Base-by-base conservation (phyloP, 1,284 basidiomycete species). In the Cryptococcus maquisensis region DNA sequence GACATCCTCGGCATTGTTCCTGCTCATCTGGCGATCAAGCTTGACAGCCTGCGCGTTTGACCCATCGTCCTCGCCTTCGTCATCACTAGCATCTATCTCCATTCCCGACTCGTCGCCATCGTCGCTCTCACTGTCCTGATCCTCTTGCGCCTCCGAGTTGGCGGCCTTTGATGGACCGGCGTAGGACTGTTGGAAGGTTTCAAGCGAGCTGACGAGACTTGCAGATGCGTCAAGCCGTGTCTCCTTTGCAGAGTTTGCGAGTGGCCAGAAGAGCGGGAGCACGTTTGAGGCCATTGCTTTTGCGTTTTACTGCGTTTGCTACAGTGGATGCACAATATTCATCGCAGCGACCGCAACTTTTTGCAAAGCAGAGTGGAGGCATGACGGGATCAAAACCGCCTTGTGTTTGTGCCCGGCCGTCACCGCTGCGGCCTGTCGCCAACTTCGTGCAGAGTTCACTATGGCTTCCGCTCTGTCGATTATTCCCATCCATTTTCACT, bases 241-340 rank as follows among this genome's bases (percentile, higher is more conserved):
- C 54, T 86, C 83, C 73, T 85, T 88, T 37, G 83, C 84, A 3
- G 83, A 79, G 3, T 88, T 90, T n/a, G 93, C 92, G 46, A 97
- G 81, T 73, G 92, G 81, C 93, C 93, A 97, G 81, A 93, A 97
- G 47, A 96, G 82, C 37, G 90, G 87, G 51, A 97, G 83, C 43
- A 77, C 72, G 64, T 77, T 77, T 32, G 73, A 69, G n/a, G 73
- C 59, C 70, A 71, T 72, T 20, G 8, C 36, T 44, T 51, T 50
- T 21, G 36, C 6, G 49, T 47, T 16, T 38, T 36, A 16, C 5
- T 43, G 28, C 18, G 32, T 37, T 9, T 26, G 6, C 9, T 10
- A 13, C 8, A 24, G 36, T n/a, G 21, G 18, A 13, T 7, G 36
- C 36, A 39, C 20, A 20, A 49, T 24, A 13, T 24, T 20, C 44